A percentile compares a stretch with the other conserved stretches of the same genome.
These are phyloP conservation scores for Aureobasidium sp. DNA, from an alignment of 2,329 filamentous ascomycete species.

Conservation along the genomic window DNA sequence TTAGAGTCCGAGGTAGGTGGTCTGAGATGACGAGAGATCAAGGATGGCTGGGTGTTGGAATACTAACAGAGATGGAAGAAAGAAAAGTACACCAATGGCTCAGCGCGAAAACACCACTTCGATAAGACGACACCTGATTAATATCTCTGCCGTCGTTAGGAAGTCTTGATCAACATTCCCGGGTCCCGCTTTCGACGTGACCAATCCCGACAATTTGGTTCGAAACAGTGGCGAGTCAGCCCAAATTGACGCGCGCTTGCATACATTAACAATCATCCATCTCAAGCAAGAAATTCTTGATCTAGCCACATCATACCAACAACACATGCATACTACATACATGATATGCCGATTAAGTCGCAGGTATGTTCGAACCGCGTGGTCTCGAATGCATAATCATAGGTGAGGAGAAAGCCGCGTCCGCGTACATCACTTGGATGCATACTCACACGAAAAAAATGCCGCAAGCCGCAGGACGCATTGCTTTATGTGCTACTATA, in stretches of 20 bases:
- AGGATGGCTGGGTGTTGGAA: no score
- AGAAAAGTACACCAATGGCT: neutral
- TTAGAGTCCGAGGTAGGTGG: neutral
- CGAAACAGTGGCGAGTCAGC: neutral
- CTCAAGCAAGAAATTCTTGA: neutral
- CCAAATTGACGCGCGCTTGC: constrained; percentile 2
- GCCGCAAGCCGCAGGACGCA: neutral
- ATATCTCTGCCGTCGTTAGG: neutral
- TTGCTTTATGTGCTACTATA: neutral
- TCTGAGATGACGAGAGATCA: neutral
- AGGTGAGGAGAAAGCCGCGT: neutral
- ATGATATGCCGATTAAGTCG: neutral
- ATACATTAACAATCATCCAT: neutral
- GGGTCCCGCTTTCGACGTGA: neutral
- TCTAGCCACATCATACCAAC: neutral
- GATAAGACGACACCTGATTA: neutral
- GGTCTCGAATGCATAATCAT: neutral
- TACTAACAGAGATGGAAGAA: neutral
- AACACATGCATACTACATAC: neutral
- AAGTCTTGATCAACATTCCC: neutral
- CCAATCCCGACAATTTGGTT: neutral
- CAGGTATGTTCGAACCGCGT: neutral
- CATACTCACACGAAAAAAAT: neutral
- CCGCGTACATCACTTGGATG: neutral
- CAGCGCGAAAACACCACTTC: neutral